Percentiles rank a stretch among this genome's conserved stretches.
phyloP scores from a whole-genome alignment of 192 early-diverging fungal species.

The Chytriomyces sp. region DNA sequence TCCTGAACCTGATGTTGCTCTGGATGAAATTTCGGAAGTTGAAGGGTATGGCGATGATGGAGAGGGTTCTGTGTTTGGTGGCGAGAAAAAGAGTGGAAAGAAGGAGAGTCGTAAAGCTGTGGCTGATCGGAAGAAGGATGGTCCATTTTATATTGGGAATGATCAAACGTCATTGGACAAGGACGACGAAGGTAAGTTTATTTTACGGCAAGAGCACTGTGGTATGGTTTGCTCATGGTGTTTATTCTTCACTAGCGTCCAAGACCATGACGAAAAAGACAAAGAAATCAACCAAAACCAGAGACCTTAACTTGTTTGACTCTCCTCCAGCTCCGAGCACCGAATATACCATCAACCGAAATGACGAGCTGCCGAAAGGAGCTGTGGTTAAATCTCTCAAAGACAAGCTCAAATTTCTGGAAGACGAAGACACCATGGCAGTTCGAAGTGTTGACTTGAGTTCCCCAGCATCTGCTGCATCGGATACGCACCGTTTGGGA shows the following conservation, averaged over 20 bases:
- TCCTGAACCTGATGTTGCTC: constrained; percentile 61
- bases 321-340: constrained; percentile 30
- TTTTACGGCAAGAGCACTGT: background rate
- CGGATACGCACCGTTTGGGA: background rate
- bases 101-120: background rate
- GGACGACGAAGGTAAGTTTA: constrained; percentile 7
- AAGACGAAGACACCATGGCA: constrained; percentile 41
- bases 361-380: constrained; percentile 48
- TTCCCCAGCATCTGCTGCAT: background rate
- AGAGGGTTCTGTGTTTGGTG: background rate
- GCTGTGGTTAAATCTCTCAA: background rate
- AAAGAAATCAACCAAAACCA: constrained; percentile 12
- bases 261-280: constrained; percentile 17
- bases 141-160: constrained; percentile 3
- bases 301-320: constrained; percentile 6
- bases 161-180: background rate
- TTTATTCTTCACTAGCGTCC: too few species aligned
- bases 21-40: background rate
- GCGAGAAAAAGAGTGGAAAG: background rate
- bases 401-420: background rate
- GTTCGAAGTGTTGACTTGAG: constrained; percentile 52
- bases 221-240: too few species aligned
- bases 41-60: constrained; percentile 25
- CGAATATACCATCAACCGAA: constrained; percentile 46
- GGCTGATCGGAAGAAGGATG: background rate